A percentile compares a stretch with the other conserved stretches of the same genome.
Conservation (phyloP, 306 rosid species). For the Prunus campanulata region DNA sequence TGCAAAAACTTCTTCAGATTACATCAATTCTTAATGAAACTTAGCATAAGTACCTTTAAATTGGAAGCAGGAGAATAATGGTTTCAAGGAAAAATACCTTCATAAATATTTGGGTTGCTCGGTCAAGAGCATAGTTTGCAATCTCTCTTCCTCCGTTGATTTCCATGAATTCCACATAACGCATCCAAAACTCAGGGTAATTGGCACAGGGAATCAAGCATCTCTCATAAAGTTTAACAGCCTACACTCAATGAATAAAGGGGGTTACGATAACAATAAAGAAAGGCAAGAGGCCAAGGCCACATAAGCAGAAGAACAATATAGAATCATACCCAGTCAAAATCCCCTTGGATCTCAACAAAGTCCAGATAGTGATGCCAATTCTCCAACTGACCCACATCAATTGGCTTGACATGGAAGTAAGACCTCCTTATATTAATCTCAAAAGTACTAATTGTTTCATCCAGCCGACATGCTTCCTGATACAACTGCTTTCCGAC, state of each 20-base stretch:
- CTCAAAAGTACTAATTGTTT: slow-evolving; percentile 59
- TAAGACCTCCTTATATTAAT: slow-evolving; percentile 57
- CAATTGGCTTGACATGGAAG: slow-evolving; percentile 74
- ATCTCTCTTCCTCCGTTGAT: slow-evolving; percentile 92
- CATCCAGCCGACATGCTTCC: slow-evolving; percentile 55
- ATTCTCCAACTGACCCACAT: slow-evolving; percentile 64
- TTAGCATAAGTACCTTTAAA: not conserved
- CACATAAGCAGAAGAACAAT: slow-evolving; percentile 22
- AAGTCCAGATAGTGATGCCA: slow-evolving; percentile 92
- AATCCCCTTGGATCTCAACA: slow-evolving; percentile 78
- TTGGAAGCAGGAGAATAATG: not conserved
- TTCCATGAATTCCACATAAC: slow-evolving; percentile 84
- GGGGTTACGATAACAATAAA: slow-evolving; percentile 10
- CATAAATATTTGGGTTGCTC: slow-evolving; percentile 71
- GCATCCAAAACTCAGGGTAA: slow-evolving; percentile 96
- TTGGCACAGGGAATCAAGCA: slow-evolving; percentile 89
- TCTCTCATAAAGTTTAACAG: slow-evolving; percentile 83
- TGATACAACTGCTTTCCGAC: slow-evolving; percentile 65
- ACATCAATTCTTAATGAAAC: not conserved
- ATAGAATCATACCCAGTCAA: slow-evolving; percentile 74
- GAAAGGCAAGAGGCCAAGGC: slow-evolving; percentile 14
- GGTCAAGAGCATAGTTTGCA: slow-evolving; percentile 72
- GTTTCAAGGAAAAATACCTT: slow-evolving; percentile 48
- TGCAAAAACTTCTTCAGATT: not conserved
- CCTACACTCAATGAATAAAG: slow-evolving; percentile 43